Base-by-base conservation (phyloP, 164 flowering plant species). In the Vitis amurensis region DNA sequence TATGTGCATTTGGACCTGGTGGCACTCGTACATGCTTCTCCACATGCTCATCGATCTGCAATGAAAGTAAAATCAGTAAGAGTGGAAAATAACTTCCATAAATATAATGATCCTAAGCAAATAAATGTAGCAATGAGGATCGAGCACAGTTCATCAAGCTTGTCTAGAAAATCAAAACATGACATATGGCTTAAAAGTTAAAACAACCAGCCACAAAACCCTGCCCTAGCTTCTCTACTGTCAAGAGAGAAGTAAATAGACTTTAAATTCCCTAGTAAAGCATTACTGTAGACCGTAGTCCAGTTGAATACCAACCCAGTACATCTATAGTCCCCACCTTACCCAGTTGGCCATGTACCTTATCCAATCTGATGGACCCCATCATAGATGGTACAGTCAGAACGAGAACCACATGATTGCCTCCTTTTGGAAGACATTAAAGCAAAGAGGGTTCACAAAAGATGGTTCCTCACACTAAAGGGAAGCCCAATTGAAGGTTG, bases 21-120 rank as follows among this genome's bases (percentile, higher is more conserved):
- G 99, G 78, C 87, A 86, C 84, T 93, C 94, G 37, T 93, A 91
- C 97, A 96, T 89, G 83, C 91, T 86, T 76, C 97, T 90, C 99
- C 99, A 96, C 99, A 96, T 96, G 78, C 80, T 68, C 91, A 83
- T 92, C 58, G 88, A 83, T 70, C 97, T 95, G 85, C 67, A 80
- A 69, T 47, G 23, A 69, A 63, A 63, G 9, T 23, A 48, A 61
- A 59, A 55, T 13, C 6, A 30, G 9, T 53, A 50, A 68, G 37
- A 8, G 44, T 37, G 6, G 0, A 37, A 37, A 37, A 37, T 6
- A 37, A 3, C 44, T 37, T 37, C 44, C 44, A 3, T 37, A 37
- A 3, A 37, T 37, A 37, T 37, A 37, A 3, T 37, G 44, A 37
- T 37, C 7, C 44, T 3, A 37, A 37, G 44, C 8, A 37, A 37